Percentiles rank a stretch among this genome's conserved stretches.
phyloP scores from a whole-genome alignment of 768 basidiomycete genomes.

The Mycena pura region DNA sequence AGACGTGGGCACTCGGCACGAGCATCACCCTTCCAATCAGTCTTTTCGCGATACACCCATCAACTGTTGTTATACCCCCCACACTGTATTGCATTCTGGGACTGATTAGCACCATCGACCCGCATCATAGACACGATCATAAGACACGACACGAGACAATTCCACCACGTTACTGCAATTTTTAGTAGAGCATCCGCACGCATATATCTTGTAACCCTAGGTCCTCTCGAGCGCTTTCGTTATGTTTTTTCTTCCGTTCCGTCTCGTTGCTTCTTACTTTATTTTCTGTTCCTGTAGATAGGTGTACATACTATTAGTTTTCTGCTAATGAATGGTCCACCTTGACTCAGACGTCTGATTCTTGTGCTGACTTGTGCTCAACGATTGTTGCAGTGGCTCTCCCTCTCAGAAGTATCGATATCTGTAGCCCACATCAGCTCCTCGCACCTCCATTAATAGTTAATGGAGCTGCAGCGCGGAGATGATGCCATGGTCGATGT shows the following conservation, averaged over 20 bases:
- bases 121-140: slow-evolving; percentile 32
- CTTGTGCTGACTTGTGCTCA: no score
- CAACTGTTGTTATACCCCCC: slow-evolving; percentile 27
- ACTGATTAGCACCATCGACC: slow-evolving; percentile 30
- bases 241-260: slow-evolving; percentile 13
- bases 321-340: slow-evolving; percentile 18
- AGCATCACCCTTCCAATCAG: slow-evolving; percentile 38
- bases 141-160: slow-evolving; percentile 57
- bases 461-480: no score
- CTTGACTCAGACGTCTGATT: not conserved
- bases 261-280: slow-evolving; percentile 9
- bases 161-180: slow-evolving; percentile 21
- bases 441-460: no score
- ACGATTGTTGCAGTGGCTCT: no score
- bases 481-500: no score
- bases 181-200: slow-evolving; percentile 67
- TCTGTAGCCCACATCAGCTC: no score
- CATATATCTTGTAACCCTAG: slow-evolving; percentile 43
- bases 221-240: slow-evolving; percentile 35
- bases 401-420: no score
- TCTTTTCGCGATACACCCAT: slow-evolving; percentile 42
- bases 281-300: slow-evolving; percentile 18
- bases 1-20: slow-evolving; percentile 23
- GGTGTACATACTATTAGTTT: slow-evolving; percentile 12
- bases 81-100: slow-evolving; percentile 40